Evolutionary conservation across 805 yeast species (phyloP).

Genomic region (Debaryomyces prosopidis): DNA sequence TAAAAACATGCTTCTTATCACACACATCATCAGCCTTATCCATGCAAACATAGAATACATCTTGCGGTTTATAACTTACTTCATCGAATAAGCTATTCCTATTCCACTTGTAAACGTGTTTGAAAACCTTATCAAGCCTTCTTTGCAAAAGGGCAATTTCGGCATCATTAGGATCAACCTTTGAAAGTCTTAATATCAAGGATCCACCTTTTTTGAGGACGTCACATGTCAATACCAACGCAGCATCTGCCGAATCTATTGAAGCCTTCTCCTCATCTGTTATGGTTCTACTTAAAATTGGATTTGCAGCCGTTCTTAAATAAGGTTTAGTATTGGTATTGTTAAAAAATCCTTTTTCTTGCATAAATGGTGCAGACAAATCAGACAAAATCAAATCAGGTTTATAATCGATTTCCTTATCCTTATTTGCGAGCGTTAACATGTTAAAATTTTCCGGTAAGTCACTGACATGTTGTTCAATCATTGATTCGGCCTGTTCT

Average conservation of each 20-base stretch:
- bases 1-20: conserved; percentile 10
- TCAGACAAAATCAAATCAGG: conserved; percentile 41
- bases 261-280: conserved; percentile 26
- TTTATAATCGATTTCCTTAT: conserved; percentile 20
- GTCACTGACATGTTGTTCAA: conserved; percentile 22
- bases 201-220: conserved; percentile 30
- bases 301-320: conserved; percentile 25
- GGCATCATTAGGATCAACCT: conserved; percentile 25
- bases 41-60: conserved; percentile 29
- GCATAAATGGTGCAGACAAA: conserved; percentile 32
- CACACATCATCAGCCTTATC: conserved; percentile 19
- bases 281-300: conserved; percentile 24
- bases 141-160: conserved; percentile 26
- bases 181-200: conserved; percentile 29
- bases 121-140: conserved; percentile 27
- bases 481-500: conserved; percentile 23
- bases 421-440: not conserved
- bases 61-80: conserved; percentile 8
- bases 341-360: conserved; percentile 36
- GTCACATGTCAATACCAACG: conserved; percentile 30
- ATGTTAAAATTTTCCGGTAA: conserved; percentile 7
- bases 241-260: conserved; percentile 42
- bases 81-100: conserved; percentile 6
- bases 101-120: conserved; percentile 21
- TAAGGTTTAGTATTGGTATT: conserved; percentile 38